Evolutionary conservation across 2,329 filamentous ascomycete species (phyloP).

Genomic region (Trichoderma cornu-damae): DNA sequence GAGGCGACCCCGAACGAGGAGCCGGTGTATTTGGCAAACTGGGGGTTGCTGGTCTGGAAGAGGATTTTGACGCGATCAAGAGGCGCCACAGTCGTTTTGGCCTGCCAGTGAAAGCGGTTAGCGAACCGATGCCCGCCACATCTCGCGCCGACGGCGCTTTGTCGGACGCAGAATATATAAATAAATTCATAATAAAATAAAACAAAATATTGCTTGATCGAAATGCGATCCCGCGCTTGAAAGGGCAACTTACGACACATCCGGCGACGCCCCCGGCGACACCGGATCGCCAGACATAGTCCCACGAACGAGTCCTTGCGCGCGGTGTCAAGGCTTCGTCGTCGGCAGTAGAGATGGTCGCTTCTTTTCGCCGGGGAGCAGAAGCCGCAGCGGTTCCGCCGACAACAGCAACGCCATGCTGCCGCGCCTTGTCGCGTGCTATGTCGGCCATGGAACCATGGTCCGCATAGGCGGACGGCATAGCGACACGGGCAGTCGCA

Average conservation of each 20-base stretch:
- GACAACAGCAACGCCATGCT: constrained; percentile 25
- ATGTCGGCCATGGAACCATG: constrained; percentile 56
- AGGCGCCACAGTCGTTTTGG: constrained; percentile 90
- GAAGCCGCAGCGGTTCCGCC: constrained; percentile 19
- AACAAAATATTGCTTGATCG: not conserved
- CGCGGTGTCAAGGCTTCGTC: constrained; percentile 43
- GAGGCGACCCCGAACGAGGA: constrained; percentile 79
- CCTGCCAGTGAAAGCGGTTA: constrained; percentile 47
- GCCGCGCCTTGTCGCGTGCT: constrained; percentile 34
- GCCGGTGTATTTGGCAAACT: constrained; percentile 88
- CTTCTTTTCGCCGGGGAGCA: constrained; percentile 29
- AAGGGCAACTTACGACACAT: constrained; percentile 65
- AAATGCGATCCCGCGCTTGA: not conserved
- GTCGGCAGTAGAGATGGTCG: constrained; percentile 46
- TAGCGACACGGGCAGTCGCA: constrained; percentile 33
- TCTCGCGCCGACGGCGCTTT: not conserved
- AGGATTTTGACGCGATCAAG: constrained; percentile 98
- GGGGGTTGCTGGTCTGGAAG: constrained; percentile 90
- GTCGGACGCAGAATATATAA: no score
- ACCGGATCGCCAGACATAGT: constrained; percentile 79
- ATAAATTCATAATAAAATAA: no score
- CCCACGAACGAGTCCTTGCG: constrained; percentile 59
- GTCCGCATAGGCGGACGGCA: constrained; percentile 51
- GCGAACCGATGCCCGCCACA: not conserved
- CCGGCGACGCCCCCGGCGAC: constrained; percentile 86